These are phyloP conservation scores for Macrolepiota albuminosa DNA, from an alignment of 768 basidiomycete species.

Conservation along the genomic window DNA sequence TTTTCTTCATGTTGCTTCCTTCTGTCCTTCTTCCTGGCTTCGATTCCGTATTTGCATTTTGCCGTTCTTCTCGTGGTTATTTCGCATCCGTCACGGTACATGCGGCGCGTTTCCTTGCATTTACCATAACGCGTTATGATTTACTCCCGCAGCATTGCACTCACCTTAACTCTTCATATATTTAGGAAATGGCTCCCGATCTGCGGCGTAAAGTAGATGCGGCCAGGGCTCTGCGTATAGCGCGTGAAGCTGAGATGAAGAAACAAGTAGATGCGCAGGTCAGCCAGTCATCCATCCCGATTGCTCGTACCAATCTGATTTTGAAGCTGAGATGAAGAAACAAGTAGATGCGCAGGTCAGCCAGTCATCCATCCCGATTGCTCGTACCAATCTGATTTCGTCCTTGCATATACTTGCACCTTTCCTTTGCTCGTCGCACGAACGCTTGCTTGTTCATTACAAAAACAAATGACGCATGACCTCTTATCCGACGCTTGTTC, in stretches of 20 bases:
- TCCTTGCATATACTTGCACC: not conserved
- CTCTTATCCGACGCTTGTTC: slow-evolving; percentile 3
- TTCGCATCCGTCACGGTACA: slow-evolving; percentile 14
- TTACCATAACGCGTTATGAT: slow-evolving; percentile 1
- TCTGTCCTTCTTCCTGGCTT: slow-evolving; percentile 8
- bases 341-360: slow-evolving; percentile 51
- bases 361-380: not conserved
- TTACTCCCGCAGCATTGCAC: not conserved
- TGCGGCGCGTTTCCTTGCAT: slow-evolving; percentile 4
- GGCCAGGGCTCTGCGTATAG: slow-evolving; percentile 44
- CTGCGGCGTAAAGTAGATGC: slow-evolving; percentile 60
- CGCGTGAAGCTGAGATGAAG: slow-evolving; percentile 50
- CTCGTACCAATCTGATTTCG: slow-evolving; percentile 2
- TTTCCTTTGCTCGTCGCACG: slow-evolving; percentile 2
- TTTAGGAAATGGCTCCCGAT: slow-evolving; percentile 61
- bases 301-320: slow-evolving; percentile 3
- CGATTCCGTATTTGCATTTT: slow-evolving; percentile 7
- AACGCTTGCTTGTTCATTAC: not conserved
- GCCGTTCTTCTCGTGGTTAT: slow-evolving; percentile 6
- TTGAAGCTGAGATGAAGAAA: slow-evolving; percentile 48
- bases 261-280: slow-evolving; percentile 52
- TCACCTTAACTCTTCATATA: slow-evolving; percentile 7
- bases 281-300: slow-evolving; percentile 14
- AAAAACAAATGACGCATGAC: slow-evolving; percentile 1
- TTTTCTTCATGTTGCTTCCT: slow-evolving; percentile 4